Base-by-base conservation (phyloP, 305 asterid genomes). In the Solanum hybrid region DNA sequence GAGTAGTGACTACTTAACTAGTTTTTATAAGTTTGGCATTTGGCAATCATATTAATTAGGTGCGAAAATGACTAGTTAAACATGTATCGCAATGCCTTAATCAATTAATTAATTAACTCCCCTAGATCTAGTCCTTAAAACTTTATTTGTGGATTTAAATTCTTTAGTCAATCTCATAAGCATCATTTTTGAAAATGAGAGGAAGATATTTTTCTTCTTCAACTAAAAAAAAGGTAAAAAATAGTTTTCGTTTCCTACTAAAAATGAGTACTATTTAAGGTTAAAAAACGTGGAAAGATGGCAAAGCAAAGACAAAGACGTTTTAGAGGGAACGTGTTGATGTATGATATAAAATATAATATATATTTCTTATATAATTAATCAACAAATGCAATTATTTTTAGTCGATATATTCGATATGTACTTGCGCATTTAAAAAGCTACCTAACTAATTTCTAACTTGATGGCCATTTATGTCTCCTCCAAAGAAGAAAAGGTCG, bases 41-140 rank as follows among this genome's bases (percentile, higher is more conserved):
- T 91, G 20, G 61, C 86, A 40, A 89, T 71, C 61, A 69, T 34
- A 89, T 42, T 78, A 89, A 86, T 35, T 86, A 79, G 89, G 88
- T 89, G 80, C 24, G 36, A 67, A 77, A 86, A 12, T 51, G 81
- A 79, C 64, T 71, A 73, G 39, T 33, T 84, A 31, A 84, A n/a
- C 77, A 33, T 8, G 34, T 80, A 28, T 75, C n/a, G 16, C 69
- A 29, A 16, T 46, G 39, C 39, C 74, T 16, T 46, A 40, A 82
- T 37, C 40, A 81, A 14, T 83, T 46, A 80, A 24, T 33, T 33
- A 80, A 37, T 80, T 80, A 29, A 46, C 10, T 51, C 40, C 5
- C 20, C 87, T 18, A 29, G 20, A 18, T 83, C 73, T 46, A 29
- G 37, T 8, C 35, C 0, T 40, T 16, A 28, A 39, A 81, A 12